These are phyloP conservation scores for Mollisia scopiformis DNA, from an alignment of 2,329 filamentous ascomycete species.

Conservation along the genomic window DNA sequence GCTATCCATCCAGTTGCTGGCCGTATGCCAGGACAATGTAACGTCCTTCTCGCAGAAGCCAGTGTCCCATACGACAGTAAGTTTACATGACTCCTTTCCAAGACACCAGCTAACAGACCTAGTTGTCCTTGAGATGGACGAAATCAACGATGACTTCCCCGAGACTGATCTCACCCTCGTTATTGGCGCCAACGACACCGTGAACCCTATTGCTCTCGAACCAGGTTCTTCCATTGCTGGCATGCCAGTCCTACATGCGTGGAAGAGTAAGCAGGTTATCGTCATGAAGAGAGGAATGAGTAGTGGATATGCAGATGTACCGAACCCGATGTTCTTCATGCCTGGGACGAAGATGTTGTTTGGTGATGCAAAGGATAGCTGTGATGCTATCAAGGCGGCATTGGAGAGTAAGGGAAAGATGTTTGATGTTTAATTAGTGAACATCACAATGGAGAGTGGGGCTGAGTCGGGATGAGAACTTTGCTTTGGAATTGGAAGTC, in stretches of 20 bases:
- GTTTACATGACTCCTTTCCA: slow-evolving; percentile 14
- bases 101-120: slow-evolving; percentile 1
- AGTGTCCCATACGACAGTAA: slow-evolving; percentile 81
- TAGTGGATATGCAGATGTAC: slow-evolving; percentile 87
- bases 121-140: slow-evolving; percentile 90
- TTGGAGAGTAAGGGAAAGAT: slow-evolving; percentile 27
- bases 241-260: slow-evolving; percentile 90
- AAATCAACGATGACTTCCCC: slow-evolving; percentile 90
- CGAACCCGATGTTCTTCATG: slow-evolving; percentile 94
- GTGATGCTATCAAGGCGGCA: slow-evolving; percentile 56
- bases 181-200: slow-evolving; percentile 90
- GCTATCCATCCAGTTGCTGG: slow-evolving; percentile 90
- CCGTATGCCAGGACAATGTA: slow-evolving; percentile 92
- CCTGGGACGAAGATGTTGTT: slow-evolving; percentile 89
- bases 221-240: slow-evolving; percentile 83
- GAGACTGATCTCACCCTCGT: slow-evolving; percentile 87
- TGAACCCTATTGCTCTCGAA: slow-evolving; percentile 87
- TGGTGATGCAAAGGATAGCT: slow-evolving; percentile 83
- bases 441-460: too few relatives aligned
- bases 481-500: not conserved
- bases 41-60: slow-evolving; percentile 86
- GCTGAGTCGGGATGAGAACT: too few relatives aligned
- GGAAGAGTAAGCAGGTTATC: slow-evolving; percentile 92
- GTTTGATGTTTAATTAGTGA: slow-evolving; percentile 30
- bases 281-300: slow-evolving; percentile 94